Conservation (phyloP, 75 land plant genomes). For the Cupressus sempervirens region DNA sequence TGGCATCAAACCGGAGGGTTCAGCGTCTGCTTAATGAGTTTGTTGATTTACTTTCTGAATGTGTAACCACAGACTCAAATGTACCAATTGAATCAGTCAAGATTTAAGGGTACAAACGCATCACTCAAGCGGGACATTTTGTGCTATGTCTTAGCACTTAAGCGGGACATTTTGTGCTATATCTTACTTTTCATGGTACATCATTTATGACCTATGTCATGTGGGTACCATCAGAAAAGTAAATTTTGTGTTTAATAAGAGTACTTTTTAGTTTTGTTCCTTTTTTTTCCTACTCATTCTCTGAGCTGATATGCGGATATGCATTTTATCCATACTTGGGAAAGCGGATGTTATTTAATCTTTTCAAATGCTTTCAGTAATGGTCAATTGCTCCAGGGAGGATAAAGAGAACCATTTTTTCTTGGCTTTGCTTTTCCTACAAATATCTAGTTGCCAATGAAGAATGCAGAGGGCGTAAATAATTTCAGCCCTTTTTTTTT, state of each 20-base stretch:
- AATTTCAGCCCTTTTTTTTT: not conserved
- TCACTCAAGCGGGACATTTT: not conserved
- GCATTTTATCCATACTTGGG: not conserved
- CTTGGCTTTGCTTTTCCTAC: not conserved
- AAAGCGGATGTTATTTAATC: not conserved
- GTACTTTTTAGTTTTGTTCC: too few relatives aligned
- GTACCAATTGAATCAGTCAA: not conserved
- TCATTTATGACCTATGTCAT: not conserved
- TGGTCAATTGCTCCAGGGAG: not conserved
- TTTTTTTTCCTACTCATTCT: not conserved
- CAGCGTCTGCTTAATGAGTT: constrained; percentile 91
- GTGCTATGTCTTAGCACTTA: not conserved
- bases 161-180: not conserved
- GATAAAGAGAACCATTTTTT: not conserved
- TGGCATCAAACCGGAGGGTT: constrained; percentile 90
- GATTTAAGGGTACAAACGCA: not conserved
- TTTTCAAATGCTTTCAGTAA: not conserved
- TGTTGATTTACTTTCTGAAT: constrained; percentile 78
- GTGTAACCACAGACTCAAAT: constrained; percentile 31
- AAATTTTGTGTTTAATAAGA: constrained; percentile 3
- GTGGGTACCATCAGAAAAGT: not conserved
- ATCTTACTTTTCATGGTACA: not conserved
- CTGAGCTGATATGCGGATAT: not conserved
- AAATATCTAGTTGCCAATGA: not conserved
- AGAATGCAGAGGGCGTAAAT: not conserved